Conservation (phyloP, 2,329 filamentous ascomycete genomes). For the Coniochaeta sp. region DNA sequence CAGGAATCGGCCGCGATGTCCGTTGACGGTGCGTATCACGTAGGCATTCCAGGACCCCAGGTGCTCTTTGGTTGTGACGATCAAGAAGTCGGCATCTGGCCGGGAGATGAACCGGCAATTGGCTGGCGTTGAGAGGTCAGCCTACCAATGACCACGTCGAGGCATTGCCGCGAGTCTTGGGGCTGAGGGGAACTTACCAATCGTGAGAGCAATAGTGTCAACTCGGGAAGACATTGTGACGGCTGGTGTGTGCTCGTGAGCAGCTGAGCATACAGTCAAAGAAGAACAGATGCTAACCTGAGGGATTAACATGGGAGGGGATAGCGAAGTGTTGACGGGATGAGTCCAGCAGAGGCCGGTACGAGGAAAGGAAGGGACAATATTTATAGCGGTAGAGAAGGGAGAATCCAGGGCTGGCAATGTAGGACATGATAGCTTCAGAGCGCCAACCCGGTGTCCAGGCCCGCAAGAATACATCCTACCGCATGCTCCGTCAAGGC, state of each 20-base stretch:
- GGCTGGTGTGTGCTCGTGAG: slow-evolving; percentile 7
- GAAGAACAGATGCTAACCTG: slow-evolving; percentile 5
- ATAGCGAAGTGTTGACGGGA: slow-evolving; percentile 5
- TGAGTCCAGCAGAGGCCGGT: too few relatives aligned
- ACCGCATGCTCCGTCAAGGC: neutral
- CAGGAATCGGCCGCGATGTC: slow-evolving; percentile 21
- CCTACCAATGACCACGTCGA: neutral
- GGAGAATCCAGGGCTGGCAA: too few relatives aligned
- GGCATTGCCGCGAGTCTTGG: slow-evolving; percentile 6
- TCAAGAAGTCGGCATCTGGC: slow-evolving; percentile 8
- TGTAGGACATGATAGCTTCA: too few relatives aligned
- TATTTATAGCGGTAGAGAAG: slow-evolving; percentile 9
- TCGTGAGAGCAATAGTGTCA: slow-evolving; percentile 7
- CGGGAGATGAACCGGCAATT: slow-evolving; percentile 20
- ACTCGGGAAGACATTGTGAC: slow-evolving; percentile 6
- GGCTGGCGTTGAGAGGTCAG: slow-evolving; percentile 11
- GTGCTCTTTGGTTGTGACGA: slow-evolving; percentile 19
- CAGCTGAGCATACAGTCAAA: neutral
- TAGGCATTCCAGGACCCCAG: slow-evolving; percentile 18
- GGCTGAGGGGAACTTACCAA: slow-evolving; percentile 11
- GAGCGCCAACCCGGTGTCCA: too few relatives aligned
- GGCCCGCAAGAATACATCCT: too few relatives aligned
- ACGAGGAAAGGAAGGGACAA: too few relatives aligned
- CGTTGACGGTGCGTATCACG: slow-evolving; percentile 13
- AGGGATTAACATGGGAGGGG: slow-evolving; percentile 11